These are phyloP conservation scores for Mucor sp. DNA, from an alignment of 371 early-diverging fungal genomes.

Conservation along the genomic window DNA sequence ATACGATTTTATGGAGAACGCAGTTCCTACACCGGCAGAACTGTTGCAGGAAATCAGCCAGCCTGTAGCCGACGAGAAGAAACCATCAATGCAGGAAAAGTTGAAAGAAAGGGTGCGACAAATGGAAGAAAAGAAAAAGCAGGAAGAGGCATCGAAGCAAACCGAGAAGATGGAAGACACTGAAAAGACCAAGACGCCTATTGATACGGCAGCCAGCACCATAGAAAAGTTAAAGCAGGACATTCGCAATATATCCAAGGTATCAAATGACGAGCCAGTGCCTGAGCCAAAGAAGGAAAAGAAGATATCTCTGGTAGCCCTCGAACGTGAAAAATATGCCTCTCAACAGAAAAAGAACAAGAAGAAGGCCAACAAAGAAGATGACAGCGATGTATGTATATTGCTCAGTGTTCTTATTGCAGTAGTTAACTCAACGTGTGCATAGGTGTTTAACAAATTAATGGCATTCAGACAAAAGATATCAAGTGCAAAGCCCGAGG, in stretches of 20 bases:
- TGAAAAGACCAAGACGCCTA: background rate
- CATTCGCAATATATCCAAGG: constrained; percentile 55
- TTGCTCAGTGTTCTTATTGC: background rate
- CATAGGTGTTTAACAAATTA: constrained; percentile 43
- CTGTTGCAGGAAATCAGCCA: constrained; percentile 5
- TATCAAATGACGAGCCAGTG: background rate
- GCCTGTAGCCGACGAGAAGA: background rate
- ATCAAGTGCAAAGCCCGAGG: constrained; percentile 20
- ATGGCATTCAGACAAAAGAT: constrained; percentile 49
- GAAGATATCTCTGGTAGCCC: constrained; percentile 55
- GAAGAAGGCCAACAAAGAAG: constrained; percentile 25
- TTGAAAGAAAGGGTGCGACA: constrained; percentile 14
- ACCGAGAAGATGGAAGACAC: constrained; percentile 5
- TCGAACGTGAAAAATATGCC: constrained; percentile 59
- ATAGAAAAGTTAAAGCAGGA: constrained; percentile 61
- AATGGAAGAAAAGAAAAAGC: constrained; percentile 15
- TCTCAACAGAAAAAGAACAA: constrained; percentile 30
- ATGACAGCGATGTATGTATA: constrained; percentile 41
- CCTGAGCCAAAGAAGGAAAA: constrained; percentile 27
- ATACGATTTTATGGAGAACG: constrained; percentile 71
- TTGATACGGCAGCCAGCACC: constrained; percentile 28
- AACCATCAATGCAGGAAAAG: constrained; percentile 9
- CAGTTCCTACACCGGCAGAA: constrained; percentile 9
- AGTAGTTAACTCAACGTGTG: background rate
- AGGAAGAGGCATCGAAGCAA: background rate